phyloP scores from a whole-genome alignment of 176 grass and related monocot species.

The Bothriochloa decipiens region DNA sequence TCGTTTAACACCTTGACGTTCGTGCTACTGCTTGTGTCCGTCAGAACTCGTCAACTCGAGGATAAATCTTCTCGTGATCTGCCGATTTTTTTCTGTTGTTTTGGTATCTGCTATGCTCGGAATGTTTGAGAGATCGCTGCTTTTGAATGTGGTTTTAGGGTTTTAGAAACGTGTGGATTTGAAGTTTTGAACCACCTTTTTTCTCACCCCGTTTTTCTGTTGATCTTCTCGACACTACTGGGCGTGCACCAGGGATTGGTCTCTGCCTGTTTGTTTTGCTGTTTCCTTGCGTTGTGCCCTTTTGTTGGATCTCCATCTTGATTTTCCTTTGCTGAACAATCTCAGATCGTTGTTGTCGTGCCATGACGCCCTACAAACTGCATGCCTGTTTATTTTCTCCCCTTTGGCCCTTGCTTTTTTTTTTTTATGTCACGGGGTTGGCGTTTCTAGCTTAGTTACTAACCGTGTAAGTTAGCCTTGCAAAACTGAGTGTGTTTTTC shows the following conservation, averaged over 20 bases:
- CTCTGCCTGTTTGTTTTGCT: not conserved
- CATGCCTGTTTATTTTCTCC: not conserved
- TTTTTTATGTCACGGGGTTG: not conserved
- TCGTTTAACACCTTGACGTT: not conserved
- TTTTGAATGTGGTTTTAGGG: conserved; percentile 25
- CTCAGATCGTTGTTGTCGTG: not conserved
- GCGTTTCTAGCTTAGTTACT: not conserved
- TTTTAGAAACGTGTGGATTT: conserved; percentile 31
- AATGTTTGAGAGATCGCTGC: conserved; percentile 1
- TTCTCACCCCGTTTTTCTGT: not conserved
- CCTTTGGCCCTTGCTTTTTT: not conserved
- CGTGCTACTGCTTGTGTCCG: not conserved
- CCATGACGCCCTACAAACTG: not conserved
- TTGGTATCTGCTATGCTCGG: not conserved
- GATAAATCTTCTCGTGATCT: not conserved
- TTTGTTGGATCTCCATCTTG: not conserved
- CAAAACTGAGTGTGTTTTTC: not conserved
- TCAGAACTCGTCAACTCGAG: not conserved
- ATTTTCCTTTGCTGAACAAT: not conserved
- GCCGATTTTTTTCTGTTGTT: not conserved
- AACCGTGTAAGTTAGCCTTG: not conserved
- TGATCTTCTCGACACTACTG: not conserved
- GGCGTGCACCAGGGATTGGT: not conserved
- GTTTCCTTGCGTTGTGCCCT: not conserved
- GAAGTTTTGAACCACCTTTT: conserved; percentile 10